A percentile compares a stretch with the other conserved stretches of the same genome.
Conservation (phyloP, 768 basidiomycete genomes). For the Hericium rajendrae region DNA sequence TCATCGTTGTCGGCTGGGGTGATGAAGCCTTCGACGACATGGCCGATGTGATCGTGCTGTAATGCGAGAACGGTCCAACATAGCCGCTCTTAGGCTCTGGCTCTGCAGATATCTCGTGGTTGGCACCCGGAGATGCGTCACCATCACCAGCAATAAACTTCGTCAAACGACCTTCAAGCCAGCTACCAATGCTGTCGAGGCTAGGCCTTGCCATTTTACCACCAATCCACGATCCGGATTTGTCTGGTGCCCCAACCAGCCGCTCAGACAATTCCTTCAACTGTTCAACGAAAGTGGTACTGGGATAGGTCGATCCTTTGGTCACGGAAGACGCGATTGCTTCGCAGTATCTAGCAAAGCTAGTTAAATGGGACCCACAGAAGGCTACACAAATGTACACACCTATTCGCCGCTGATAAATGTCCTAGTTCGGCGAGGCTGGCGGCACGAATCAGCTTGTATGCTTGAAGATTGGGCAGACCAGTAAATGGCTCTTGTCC, state of each 20-base stretch:
- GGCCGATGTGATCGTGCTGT: conserved; percentile 83
- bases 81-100: conserved; percentile 29
- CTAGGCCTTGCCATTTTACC: conserved; percentile 86
- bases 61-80: conserved; percentile 85
- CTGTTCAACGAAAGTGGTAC: conserved; percentile 55
- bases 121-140: conserved; percentile 31
- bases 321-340: conserved; percentile 65
- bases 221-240: conserved; percentile 76
- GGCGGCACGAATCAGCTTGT: conserved; percentile 71
- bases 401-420: conserved; percentile 69
- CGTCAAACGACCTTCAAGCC: conserved; percentile 86
- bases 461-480: conserved; percentile 79
- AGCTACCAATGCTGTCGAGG: conserved; percentile 82
- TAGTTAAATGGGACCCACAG: not conserved
- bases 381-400: conserved; percentile 5
- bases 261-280: conserved; percentile 74
- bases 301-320: conserved; percentile 60
- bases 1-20: conserved; percentile 39
- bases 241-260: conserved; percentile 67
- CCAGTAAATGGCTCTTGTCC: conserved; percentile 83
- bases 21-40: conserved; percentile 73
- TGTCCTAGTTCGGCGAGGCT: conserved; percentile 77
- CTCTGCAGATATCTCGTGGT: conserved; percentile 23
- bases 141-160: conserved; percentile 92
- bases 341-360: conserved; percentile 77